phyloP scores from a whole-genome alignment of 148 eudicot genomes.

The Cornus florida region DNA sequence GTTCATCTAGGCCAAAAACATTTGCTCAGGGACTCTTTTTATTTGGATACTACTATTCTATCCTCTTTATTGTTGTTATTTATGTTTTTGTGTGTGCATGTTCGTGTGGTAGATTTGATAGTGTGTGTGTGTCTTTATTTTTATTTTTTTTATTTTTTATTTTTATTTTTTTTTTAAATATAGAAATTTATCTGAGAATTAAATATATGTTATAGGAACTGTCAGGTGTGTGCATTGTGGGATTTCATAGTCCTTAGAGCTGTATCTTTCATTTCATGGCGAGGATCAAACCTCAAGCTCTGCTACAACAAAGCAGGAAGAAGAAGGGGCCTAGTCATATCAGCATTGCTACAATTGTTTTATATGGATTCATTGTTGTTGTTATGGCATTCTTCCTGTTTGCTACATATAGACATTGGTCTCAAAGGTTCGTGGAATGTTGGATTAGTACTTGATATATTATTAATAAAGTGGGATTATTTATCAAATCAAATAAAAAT shows the following conservation, averaged over 20 bases:
- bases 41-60: too few species aligned
- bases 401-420: conserved; percentile 67
- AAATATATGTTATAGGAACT: background rate
- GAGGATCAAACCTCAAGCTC: conserved; percentile 90
- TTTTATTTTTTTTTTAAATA: background rate
- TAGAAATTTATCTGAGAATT: background rate
- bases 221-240: conserved; percentile 3
- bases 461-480: background rate
- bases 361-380: conserved; percentile 55
- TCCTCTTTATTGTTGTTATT: too few species aligned
- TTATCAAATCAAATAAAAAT: background rate
- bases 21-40: too few species aligned
- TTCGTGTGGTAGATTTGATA: too few species aligned
- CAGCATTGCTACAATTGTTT: conserved; percentile 45
- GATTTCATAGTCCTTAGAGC: background rate
- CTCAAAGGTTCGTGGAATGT: conserved; percentile 53
- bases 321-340: conserved; percentile 85
- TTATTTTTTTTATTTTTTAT: background rate
- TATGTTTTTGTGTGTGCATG: too few species aligned
- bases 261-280: conserved; percentile 47
- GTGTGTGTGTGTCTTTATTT: too few species aligned
- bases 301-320: conserved; percentile 93
- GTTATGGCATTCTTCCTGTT: conserved; percentile 62
- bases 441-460: background rate
- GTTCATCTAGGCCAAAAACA: too few species aligned